These are phyloP conservation scores for Verticillium klebahnii DNA, from an alignment of 2,329 filamentous ascomycete genomes.

Conservation along the genomic window DNA sequence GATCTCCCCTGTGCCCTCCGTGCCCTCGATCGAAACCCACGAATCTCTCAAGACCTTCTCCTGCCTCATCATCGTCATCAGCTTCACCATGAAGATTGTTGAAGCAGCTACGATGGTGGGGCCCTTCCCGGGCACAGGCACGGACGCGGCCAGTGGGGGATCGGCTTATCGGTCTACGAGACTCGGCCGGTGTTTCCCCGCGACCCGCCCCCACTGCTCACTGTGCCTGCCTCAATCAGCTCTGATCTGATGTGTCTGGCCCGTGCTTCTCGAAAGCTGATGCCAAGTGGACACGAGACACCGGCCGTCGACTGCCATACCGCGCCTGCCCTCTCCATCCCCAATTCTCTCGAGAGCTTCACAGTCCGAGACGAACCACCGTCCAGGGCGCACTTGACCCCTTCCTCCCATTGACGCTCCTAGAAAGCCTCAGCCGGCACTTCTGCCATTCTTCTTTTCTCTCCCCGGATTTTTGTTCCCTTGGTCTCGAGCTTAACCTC, in stretches of 20 bases:
- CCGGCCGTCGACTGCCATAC: not conserved
- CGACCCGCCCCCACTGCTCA: not conserved
- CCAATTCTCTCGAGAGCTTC: not conserved
- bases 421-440: not conserved
- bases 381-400: not conserved
- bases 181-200: not conserved
- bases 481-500: not conserved
- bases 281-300: not conserved
- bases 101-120: not conserved
- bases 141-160: not conserved
- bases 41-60: not conserved
- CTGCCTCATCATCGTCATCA: not conserved
- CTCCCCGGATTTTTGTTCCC: not conserved
- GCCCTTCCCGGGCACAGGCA: not conserved
- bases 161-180: not conserved
- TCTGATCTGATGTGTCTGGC: not conserved
- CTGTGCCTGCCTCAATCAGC: not conserved
- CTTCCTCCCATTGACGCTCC: not conserved
- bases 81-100: not conserved
- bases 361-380: not conserved
- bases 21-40: not conserved
- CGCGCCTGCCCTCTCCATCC: not conserved
- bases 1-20: not conserved
- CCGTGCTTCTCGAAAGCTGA: not conserved
- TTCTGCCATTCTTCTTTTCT: not conserved